Conservation (phyloP, 1,284 basidiomycete species). For the Papiliotrema nemorosa region DNA sequence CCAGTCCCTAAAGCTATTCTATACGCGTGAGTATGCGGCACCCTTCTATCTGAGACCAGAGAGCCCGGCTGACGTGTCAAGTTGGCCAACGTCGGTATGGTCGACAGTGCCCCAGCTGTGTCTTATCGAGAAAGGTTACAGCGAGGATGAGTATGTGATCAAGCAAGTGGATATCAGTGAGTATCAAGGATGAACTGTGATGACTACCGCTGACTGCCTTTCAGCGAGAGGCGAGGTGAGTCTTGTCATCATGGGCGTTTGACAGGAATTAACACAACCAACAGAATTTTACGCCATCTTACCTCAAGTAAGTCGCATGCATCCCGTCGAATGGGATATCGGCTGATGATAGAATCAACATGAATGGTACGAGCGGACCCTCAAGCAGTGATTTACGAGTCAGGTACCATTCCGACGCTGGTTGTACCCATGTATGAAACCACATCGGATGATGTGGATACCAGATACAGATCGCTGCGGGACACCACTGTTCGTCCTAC, state of each 20-base stretch:
- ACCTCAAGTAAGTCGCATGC: slow-evolving; percentile 40
- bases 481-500: slow-evolving; percentile 62
- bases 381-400: neutral
- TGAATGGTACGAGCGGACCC: slow-evolving; percentile 56
- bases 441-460: slow-evolving; percentile 65
- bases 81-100: slow-evolving; percentile 48
- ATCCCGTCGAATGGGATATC: neutral
- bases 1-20: neutral
- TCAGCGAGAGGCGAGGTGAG: slow-evolving; percentile 48
- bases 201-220: neutral
- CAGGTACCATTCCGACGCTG: slow-evolving; percentile 77
- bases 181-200: slow-evolving; percentile 4
- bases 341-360: slow-evolving; percentile 61
- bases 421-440: slow-evolving; percentile 76
- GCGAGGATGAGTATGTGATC: slow-evolving; percentile 46
- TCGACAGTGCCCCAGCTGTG: slow-evolving; percentile 48
- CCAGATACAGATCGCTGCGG: slow-evolving; percentile 72
- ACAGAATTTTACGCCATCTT: slow-evolving; percentile 50
- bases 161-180: slow-evolving; percentile 46
- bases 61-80: slow-evolving; percentile 5
- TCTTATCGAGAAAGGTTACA: slow-evolving; percentile 50
- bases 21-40: neutral
- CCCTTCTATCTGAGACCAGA: neutral
- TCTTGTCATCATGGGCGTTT: neutral
- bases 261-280: neutral